A percentile compares a stretch with the other conserved stretches of the same genome.
Conservation (phyloP, 2,329 filamentous ascomycete species). For the Pseudomassariella vexata region DNA sequence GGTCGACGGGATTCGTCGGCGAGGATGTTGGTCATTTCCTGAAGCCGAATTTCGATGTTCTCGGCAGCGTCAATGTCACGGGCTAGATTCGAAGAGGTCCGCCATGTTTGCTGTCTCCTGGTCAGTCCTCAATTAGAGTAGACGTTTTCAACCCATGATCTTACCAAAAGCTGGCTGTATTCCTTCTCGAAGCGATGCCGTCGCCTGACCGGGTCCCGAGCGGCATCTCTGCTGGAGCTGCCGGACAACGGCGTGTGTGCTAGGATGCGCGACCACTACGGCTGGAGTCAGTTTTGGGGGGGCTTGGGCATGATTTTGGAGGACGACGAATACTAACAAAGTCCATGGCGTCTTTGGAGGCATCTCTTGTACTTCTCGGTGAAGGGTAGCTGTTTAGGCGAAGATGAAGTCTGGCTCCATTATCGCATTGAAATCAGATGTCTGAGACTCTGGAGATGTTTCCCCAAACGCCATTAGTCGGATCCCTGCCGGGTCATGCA, state of each 20-base stretch:
- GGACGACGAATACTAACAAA: slow-evolving; percentile 34
- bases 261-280: slow-evolving; percentile 62
- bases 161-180: slow-evolving; percentile 56
- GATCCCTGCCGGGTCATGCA: too few species aligned
- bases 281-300: slow-evolving; percentile 11
- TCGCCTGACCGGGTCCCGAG: slow-evolving; percentile 57
- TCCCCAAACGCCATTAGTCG: slow-evolving; percentile 4
- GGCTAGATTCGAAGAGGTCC: slow-evolving; percentile 54
- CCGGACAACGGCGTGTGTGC: slow-evolving; percentile 55
- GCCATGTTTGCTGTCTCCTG: slow-evolving; percentile 48
- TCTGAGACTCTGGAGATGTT: slow-evolving; percentile 5
- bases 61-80: slow-evolving; percentile 57
- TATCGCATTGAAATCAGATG: slow-evolving; percentile 7
- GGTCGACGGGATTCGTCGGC: slow-evolving; percentile 85
- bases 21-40: slow-evolving; percentile 65
- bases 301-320: background rate
- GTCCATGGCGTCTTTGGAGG: slow-evolving; percentile 45
- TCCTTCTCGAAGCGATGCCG: slow-evolving; percentile 63
- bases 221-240: slow-evolving; percentile 51
- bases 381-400: slow-evolving; percentile 5
- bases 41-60: slow-evolving; percentile 55
- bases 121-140: too few species aligned
- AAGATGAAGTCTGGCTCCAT: slow-evolving; percentile 2
- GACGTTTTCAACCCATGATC: too few species aligned
- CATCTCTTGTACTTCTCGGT: slow-evolving; percentile 32